Conservation (phyloP, 805 yeast species). For the Candida pseudoglaebosa region DNA sequence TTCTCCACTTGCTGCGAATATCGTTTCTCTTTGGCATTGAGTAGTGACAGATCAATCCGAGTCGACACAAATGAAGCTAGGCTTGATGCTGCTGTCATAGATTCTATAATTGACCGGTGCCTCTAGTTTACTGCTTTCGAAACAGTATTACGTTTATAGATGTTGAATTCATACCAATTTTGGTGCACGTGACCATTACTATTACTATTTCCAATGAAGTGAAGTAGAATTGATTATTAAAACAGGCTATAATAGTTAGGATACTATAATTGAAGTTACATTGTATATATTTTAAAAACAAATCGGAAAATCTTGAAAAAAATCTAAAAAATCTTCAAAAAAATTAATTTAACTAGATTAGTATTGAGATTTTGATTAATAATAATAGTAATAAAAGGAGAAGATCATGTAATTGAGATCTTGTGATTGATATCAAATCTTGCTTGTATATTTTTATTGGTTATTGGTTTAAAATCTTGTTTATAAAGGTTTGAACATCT, state of each 20-base stretch:
- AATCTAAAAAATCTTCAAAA: no score
- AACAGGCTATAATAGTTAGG: no score
- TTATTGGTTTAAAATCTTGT: slow-evolving; percentile 13
- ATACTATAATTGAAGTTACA: no score
- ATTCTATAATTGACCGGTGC: not conserved
- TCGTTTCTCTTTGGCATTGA: slow-evolving; percentile 48
- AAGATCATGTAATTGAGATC: not conserved
- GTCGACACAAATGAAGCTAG: slow-evolving; percentile 1
- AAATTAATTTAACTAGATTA: not conserved
- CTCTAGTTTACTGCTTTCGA: no score
- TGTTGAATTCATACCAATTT: not conserved
- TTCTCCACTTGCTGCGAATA: slow-evolving; percentile 65
- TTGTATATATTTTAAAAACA: no score
- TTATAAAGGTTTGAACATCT: slow-evolving; percentile 41
- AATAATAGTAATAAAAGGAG: not conserved
- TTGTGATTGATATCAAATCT: not conserved
- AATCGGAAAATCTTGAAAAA: no score
- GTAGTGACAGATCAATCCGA: not conserved
- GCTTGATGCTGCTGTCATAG: slow-evolving; percentile 1
- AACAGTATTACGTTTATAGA: no score
- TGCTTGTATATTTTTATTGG: no score
- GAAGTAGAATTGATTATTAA: no score
- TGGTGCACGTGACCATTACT: not conserved
- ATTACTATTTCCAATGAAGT: no score
- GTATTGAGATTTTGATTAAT: not conserved